phyloP scores from a whole-genome alignment of 306 rosid species.

The Rosa multiflora region DNA sequence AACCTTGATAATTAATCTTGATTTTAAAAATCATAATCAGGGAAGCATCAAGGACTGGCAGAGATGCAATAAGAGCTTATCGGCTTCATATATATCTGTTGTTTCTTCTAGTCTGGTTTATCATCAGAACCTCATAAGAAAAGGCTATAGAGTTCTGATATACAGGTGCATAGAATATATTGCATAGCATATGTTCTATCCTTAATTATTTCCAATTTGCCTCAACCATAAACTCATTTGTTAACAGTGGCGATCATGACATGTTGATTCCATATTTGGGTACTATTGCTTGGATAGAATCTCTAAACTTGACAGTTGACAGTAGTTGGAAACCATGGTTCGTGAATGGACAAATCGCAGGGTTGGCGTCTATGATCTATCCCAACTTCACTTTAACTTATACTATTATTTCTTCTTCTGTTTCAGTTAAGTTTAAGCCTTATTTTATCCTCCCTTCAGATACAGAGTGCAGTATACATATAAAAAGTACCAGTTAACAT shows the following conservation, averaged over 20 bases:
- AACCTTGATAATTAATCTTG: background rate
- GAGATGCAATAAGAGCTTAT: conserved; percentile 29
- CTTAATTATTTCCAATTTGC: background rate
- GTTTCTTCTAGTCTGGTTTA: conserved; percentile 17
- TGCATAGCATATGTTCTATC: background rate
- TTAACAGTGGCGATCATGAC: conserved; percentile 50
- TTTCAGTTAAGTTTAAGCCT: background rate
- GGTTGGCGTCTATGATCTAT: conserved; percentile 31
- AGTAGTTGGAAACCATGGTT: conserved; percentile 56
- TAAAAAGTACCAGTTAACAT: background rate
- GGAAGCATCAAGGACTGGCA: conserved; percentile 25
- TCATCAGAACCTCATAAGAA: conserved; percentile 26
- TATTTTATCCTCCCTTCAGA: background rate
- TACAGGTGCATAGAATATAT: conserved; percentile 26
- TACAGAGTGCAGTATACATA: conserved; percentile 13
- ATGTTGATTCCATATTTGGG: conserved; percentile 25
- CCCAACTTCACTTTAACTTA: background rate
- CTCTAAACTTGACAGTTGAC: conserved; percentile 35
- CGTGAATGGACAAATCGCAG: conserved; percentile 56
- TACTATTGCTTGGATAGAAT: conserved; percentile 47
- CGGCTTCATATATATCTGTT: conserved; percentile 9
- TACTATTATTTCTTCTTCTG: background rate
- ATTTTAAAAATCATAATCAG: conserved; percentile 1
- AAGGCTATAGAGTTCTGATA: conserved; percentile 27
- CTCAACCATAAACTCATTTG: background rate